Evolutionary conservation across 2,329 filamentous ascomycete species (phyloP), one percentile per base, ranked within the genome.

Genomic region (Claviceps arundinis): DNA sequence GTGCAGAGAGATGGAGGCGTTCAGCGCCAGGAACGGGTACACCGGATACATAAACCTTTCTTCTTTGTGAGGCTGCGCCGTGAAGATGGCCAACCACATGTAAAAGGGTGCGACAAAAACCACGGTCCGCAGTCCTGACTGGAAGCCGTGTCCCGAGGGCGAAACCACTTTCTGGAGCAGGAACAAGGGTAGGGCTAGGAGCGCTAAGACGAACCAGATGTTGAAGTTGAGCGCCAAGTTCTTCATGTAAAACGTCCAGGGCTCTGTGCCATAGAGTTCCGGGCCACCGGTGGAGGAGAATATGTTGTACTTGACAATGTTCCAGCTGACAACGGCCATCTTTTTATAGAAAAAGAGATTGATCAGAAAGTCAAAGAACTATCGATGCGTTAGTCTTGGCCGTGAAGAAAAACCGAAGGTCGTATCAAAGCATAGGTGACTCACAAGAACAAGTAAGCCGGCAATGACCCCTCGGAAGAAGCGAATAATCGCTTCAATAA

Each of bases 1-100:
- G 65, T 97, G 89, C 38, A 94, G 72, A 4, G 87, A 80, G 50
- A 96, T 78, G 8, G 91, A 87, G 2, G 90, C 90, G 61, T 95
- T 96, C 38, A 98, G 74, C 0, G 87, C 85, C 40, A 98, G 74
- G 56, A 91, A 89, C 1, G 93, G 93, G 62, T 98, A 98, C 2
- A 82, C 87, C 0, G 93, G 93, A 62, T 95, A 98, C 90, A 98
- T 97, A 72, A 98, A 98, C 6, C 93, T 78, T 69, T 98, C 93
- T 66, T 98, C 93, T 63, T 98, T 98, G 70, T 98, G 93, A 16
- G 93, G 88, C 64, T 98, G 93, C 8, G 85, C 65, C 0, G 87
- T 91, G 70, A 98, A 97, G 56, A 97, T 93, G 3, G 70, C 79
- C 30, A 98, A 77, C 93, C 93, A 98, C 63, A 96, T 76, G 65